Conservation (phyloP, 2,329 filamentous ascomycete genomes). For the Sporothrix brunneoviolacea region DNA sequence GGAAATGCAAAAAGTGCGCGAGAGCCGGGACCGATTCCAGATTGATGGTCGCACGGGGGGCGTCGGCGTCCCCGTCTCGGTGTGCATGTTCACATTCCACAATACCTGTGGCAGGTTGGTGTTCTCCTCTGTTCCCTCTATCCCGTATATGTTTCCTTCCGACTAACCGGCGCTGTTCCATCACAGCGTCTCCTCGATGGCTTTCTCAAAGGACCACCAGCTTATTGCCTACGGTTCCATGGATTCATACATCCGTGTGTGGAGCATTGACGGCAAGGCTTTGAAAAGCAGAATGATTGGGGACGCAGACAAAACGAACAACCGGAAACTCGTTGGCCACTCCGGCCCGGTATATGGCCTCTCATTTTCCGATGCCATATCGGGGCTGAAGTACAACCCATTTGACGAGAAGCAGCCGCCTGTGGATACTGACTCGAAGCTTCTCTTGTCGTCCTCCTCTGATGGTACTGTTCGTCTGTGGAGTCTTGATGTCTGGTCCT, state of each 20-base stretch:
- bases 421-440: constrained; percentile 55
- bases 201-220: constrained; percentile 86
- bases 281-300: constrained; percentile 59
- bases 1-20: constrained; percentile 89
- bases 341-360: constrained; percentile 84
- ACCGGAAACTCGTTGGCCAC: constrained; percentile 76
- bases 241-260: constrained; percentile 93
- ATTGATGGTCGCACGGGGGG: constrained; percentile 81
- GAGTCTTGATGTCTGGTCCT: constrained; percentile 89
- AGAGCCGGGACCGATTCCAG: constrained; percentile 85
- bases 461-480: constrained; percentile 87
- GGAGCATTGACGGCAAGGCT: constrained; percentile 80
- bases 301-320: constrained; percentile 56
- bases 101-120: constrained; percentile 84
- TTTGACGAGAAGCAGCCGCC: constrained; percentile 42
- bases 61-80: constrained; percentile 73
- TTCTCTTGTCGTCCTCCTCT: constrained; percentile 78
- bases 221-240: constrained; percentile 84
- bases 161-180: neutral
- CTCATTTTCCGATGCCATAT: constrained; percentile 72
- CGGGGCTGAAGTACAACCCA: constrained; percentile 41
- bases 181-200: constrained; percentile 75
- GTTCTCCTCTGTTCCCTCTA: neutral
- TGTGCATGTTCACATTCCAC: constrained; percentile 98
- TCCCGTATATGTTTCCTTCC: neutral